Conservation (phyloP, 768 basidiomycete species). For the Suillus discolor region DNA sequence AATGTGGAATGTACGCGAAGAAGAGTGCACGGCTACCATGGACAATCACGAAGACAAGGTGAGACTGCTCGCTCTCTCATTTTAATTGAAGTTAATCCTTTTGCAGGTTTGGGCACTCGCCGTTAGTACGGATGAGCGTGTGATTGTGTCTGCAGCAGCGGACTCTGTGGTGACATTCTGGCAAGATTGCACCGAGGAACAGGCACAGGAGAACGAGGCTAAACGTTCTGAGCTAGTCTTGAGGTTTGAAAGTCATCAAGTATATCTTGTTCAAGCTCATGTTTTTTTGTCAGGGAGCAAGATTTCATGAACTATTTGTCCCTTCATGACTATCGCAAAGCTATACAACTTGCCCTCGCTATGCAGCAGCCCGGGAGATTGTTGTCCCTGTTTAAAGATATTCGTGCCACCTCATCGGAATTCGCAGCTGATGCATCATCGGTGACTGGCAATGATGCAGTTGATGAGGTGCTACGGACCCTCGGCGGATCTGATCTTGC, state of each 20-base stretch:
- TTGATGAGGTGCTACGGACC: conserved; percentile 82
- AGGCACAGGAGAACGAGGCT: conserved; percentile 72
- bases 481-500: conserved; percentile 76
- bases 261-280: conserved; percentile 8
- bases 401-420: conserved; percentile 41
- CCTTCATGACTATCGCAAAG: conserved; percentile 86
- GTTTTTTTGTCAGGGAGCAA: conserved; percentile 73
- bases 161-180: conserved; percentile 97
- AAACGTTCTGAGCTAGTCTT: conserved; percentile 74
- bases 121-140: conserved; percentile 76
- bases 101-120: conserved; percentile 94
- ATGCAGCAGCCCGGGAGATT: conserved; percentile 94
- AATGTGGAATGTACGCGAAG: conserved; percentile 89
- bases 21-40: conserved; percentile 84
- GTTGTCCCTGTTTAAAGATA: conserved; percentile 71
- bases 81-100: not conserved
- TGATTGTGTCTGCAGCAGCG: conserved; percentile 91
- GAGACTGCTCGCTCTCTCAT: conserved; percentile 22
- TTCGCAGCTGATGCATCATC: conserved; percentile 27
- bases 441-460: conserved; percentile 68
- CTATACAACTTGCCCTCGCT: conserved; percentile 87
- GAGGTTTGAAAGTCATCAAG: conserved; percentile 56
- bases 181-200: conserved; percentile 90
- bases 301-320: conserved; percentile 90
- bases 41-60: conserved; percentile 99